phyloP scores from a whole-genome alignment of 768 basidiomycete genomes.

The Neoboletus magnificus region DNA sequence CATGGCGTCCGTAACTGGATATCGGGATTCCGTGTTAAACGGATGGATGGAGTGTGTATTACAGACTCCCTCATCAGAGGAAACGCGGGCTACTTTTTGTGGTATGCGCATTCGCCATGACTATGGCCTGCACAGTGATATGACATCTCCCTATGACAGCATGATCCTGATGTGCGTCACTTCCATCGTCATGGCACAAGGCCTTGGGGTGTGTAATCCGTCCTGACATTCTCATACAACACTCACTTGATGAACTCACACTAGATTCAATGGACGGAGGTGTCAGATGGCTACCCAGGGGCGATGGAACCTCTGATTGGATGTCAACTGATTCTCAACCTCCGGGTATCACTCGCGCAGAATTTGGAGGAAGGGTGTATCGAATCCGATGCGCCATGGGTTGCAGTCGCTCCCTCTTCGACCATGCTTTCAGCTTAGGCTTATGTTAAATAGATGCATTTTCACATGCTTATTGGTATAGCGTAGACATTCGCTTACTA shows the following conservation, averaged over 20 bases:
- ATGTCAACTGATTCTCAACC: conserved; percentile 12
- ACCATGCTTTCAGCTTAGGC: too few relatives aligned
- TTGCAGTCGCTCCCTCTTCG: too few relatives aligned
- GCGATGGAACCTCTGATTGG: conserved; percentile 4
- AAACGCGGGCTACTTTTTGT: conserved; percentile 14
- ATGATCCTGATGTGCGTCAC: conserved; percentile 8
- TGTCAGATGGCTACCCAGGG: conserved; percentile 5
- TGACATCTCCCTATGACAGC: conserved; percentile 2
- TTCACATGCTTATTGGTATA: too few relatives aligned
- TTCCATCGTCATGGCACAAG: neutral
- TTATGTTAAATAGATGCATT: too few relatives aligned
- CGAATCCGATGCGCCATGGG: neutral
- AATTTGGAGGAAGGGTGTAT: neutral
- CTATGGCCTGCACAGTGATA: neutral
- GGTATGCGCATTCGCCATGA: conserved; percentile 1
- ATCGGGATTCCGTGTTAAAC: too few relatives aligned
- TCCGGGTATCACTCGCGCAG: neutral
- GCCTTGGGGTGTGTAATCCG: conserved; percentile 1
- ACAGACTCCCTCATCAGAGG: conserved; percentile 11
- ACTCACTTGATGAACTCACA: neutral
- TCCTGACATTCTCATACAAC: too few relatives aligned
- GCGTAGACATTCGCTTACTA: too few relatives aligned
- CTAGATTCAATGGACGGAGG: conserved; percentile 3
- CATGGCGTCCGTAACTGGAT: neutral
- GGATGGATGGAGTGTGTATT: neutral